A percentile compares a stretch with the other conserved stretches of the same genome.
Conservation (phyloP, 495 filamentous ascomycete genomes). For the Penicillium robsamsonii region DNA sequence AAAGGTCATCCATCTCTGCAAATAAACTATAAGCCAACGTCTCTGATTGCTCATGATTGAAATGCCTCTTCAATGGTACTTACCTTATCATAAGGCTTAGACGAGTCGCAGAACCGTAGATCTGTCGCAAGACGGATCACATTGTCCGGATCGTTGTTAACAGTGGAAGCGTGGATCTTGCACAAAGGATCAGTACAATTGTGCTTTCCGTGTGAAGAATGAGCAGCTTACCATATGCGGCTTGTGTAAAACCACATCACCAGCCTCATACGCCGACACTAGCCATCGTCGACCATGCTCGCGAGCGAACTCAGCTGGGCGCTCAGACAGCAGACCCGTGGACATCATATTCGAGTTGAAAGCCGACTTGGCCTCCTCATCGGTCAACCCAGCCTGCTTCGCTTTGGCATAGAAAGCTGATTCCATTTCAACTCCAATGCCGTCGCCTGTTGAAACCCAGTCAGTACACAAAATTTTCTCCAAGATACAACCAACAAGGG, state of each 20-base stretch:
- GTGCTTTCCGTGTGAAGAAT: not conserved
- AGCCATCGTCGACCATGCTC: conserved; percentile 51
- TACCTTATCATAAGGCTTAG: conserved; percentile 49
- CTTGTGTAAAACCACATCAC: conserved; percentile 60
- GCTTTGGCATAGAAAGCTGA: conserved; percentile 48
- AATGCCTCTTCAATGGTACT: not conserved
- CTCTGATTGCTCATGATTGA: not conserved
- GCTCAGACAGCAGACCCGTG: conserved; percentile 47
- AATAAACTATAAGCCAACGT: conserved; percentile 2
- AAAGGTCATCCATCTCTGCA: conserved; percentile 40
- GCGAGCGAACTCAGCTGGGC: conserved; percentile 43
- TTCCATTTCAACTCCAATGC: conserved; percentile 47
- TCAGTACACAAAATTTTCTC: not conserved
- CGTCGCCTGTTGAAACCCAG: conserved; percentile 27
- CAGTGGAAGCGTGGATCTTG: conserved; percentile 55
- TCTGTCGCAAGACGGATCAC: conserved; percentile 58
- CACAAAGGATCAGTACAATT: conserved; percentile 5
- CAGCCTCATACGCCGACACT: conserved; percentile 55
- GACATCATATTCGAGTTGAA: conserved; percentile 60
- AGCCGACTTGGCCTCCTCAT: conserved; percentile 51
- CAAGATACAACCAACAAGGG: not conserved
- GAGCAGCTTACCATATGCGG: conserved; percentile 46
- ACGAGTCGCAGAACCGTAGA: conserved; percentile 53
- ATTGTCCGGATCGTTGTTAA: conserved; percentile 55
- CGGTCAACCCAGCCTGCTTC: conserved; percentile 41